These are phyloP conservation scores for Aspergillus ochraceoroseus DNA, from an alignment of 2,329 filamentous ascomycete genomes.

Conservation along the genomic window DNA sequence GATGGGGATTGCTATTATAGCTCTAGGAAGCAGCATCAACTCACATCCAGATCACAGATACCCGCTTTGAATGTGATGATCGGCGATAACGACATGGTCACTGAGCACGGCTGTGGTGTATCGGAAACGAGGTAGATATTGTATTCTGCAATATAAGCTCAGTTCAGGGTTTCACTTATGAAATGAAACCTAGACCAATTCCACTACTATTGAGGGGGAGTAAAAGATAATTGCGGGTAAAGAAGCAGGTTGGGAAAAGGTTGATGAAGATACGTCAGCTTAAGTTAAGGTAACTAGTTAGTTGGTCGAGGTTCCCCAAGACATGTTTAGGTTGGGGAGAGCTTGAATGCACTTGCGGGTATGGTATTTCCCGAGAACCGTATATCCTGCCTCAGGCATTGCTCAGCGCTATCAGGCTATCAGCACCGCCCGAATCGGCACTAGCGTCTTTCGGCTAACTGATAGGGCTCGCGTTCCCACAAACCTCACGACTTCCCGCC, in stretches of 20 bases:
- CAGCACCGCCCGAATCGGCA: slow-evolving; percentile 28
- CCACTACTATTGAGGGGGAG: background rate
- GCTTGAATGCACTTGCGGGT: slow-evolving; percentile 11
- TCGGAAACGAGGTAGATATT: background rate
- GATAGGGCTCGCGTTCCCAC: slow-evolving; percentile 43
- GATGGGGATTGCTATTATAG: no score
- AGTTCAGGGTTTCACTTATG: background rate
- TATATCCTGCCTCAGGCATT: slow-evolving; percentile 14
- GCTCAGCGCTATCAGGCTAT: slow-evolving; percentile 14
- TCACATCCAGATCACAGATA: slow-evolving; percentile 76
- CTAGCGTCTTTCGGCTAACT: slow-evolving; percentile 38
- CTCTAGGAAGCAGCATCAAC: no score
- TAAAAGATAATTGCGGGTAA: slow-evolving; percentile 1
- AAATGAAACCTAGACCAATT: background rate
- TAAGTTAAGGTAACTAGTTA: slow-evolving; percentile 8
- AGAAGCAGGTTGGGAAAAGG: slow-evolving; percentile 20
- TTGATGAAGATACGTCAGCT: slow-evolving; percentile 32
- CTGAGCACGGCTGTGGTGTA: slow-evolving; percentile 10
- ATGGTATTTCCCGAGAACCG: slow-evolving; percentile 8
- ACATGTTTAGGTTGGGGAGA: slow-evolving; percentile 12
- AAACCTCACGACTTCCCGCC: slow-evolving; percentile 41
- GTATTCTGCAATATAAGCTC: slow-evolving; percentile 6
- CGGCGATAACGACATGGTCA: slow-evolving; percentile 71
- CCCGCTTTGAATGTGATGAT: slow-evolving; percentile 97
- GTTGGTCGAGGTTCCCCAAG: no score